Evolutionary conservation across 2,329 filamentous ascomycete species (phyloP).

Genomic region (Fusarium torreyae): DNA sequence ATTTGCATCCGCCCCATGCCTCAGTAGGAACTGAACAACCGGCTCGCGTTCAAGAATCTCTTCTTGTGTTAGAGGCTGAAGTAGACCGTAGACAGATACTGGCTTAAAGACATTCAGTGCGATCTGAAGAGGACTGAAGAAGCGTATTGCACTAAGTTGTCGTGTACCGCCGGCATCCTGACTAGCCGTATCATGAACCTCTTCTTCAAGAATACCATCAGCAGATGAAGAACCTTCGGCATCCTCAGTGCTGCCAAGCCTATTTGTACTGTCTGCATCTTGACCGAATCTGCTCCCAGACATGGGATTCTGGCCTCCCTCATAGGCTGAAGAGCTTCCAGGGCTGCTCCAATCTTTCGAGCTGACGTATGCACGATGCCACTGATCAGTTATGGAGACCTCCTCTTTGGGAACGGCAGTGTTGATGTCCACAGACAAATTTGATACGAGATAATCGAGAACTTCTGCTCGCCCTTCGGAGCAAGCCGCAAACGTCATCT

Average conservation of each 20-base stretch:
- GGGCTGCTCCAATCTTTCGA: background rate
- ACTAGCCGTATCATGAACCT: too few relatives aligned
- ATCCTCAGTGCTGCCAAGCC: too few relatives aligned
- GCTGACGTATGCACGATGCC: too few relatives aligned
- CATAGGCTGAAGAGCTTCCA: background rate
- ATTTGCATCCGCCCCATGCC: constrained; percentile 14
- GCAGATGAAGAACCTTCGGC: too few relatives aligned
- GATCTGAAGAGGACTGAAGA: background rate
- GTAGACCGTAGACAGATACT: too few relatives aligned
- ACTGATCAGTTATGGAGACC: background rate
- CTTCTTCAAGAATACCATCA: too few relatives aligned
- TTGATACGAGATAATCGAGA: background rate
- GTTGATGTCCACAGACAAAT: background rate
- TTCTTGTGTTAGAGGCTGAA: background rate
- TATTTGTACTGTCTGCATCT: too few relatives aligned
- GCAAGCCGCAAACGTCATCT: background rate
- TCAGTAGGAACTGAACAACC: background rate
- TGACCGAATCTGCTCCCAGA: too few relatives aligned
- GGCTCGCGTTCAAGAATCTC: background rate
- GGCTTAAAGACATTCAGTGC: background rate
- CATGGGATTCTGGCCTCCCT: too few relatives aligned
- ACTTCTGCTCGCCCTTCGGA: background rate
- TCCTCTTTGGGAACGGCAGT: background rate
- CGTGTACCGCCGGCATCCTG: too few relatives aligned
- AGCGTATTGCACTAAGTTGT: background rate